Evolutionary conservation across 129 eudicot genomes (phyloP).

Genomic region (Escallonia herrerae): DNA sequence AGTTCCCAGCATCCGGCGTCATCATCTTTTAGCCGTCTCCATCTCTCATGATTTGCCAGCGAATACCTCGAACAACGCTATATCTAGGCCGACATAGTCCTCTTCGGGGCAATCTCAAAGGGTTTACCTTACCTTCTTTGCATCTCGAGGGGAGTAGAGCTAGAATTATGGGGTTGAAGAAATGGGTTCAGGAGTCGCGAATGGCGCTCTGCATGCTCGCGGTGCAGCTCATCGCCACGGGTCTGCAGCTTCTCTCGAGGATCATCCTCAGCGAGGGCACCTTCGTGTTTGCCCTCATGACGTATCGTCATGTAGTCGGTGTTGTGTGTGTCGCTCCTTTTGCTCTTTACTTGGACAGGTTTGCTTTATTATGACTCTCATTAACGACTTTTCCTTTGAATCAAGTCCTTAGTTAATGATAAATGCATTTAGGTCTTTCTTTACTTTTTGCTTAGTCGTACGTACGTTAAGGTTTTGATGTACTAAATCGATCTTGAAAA

Average conservation of each 20-base stretch:
- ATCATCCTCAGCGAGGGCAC: neutral
- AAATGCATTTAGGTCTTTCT: neutral
- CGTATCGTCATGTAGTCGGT: neutral
- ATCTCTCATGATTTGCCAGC: too few species aligned
- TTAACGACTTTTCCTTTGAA: too few species aligned
- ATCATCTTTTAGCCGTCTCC: too few species aligned
- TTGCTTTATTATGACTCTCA: neutral
- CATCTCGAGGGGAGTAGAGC: too few species aligned
- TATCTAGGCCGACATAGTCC: too few species aligned
- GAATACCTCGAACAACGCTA: too few species aligned
- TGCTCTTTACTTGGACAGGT: neutral
- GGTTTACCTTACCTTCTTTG: too few species aligned
- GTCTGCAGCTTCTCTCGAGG: neutral
- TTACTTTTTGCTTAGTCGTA: neutral
- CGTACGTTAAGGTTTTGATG: neutral
- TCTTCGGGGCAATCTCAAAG: too few species aligned
- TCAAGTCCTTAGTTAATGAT: too few species aligned
- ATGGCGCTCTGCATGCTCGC: constrained; percentile 26
- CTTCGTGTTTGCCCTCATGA: neutral
- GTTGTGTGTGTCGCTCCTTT: neutral
- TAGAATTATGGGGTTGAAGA: neutral
- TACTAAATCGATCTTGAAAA: neutral
- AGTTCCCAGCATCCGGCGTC: too few species aligned
- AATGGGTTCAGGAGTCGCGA: constrained; percentile 5
- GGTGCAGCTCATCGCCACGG: constrained; percentile 10